Base-by-base conservation (phyloP, 176 grass and related monocot species). In the Tillandsia fasciculata region DNA sequence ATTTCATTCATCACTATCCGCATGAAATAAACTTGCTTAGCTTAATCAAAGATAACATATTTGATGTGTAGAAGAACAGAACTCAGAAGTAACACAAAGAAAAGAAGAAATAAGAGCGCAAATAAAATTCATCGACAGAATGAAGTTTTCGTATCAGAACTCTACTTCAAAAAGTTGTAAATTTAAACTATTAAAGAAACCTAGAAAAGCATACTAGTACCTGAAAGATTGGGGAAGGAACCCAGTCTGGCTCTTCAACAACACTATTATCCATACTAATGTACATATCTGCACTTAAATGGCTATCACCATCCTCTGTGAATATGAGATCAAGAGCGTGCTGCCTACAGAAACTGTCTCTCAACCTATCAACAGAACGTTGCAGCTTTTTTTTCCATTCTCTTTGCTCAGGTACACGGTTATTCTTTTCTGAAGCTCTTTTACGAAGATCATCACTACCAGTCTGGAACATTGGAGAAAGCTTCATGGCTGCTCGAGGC, bases 311-410 rank as follows among this genome's bases (percentile, higher is more conserved):
- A 65, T 91, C 92, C 15, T 96, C 92, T 63, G 92, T 96, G 69
- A 96, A 96, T 82, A 96, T 96, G 74, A 91, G 92, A 68, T 96
- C 88, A 59, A 96, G 92, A 72, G 92, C 92, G 83, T 91, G 88
- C 54, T 91, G 88, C 70, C 86, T 85, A 65, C 92, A 96, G 74
- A 96, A 96, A 70, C 76, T 87, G 78, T 91, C 88, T 58, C 86
- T 82, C 66, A 96, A 61, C 51, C 86, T 87, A 68, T 96, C 92
- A 33, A 96, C 92, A 51, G 87, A 83, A 66, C 85, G 69, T 42
- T 96, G 92, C 33, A 96, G 75, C 74, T 85, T 96, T 28, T 76
- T 84, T 84, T 96, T 96, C 92, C 92, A 96, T 67, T 96, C 92
- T 54, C 83, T 87, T 80, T 84, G 92, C 59, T 96, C 92, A 78